Evolutionary conservation across 345 rosid genomes (phyloP).

Genomic region (Heritiera littoralis): DNA sequence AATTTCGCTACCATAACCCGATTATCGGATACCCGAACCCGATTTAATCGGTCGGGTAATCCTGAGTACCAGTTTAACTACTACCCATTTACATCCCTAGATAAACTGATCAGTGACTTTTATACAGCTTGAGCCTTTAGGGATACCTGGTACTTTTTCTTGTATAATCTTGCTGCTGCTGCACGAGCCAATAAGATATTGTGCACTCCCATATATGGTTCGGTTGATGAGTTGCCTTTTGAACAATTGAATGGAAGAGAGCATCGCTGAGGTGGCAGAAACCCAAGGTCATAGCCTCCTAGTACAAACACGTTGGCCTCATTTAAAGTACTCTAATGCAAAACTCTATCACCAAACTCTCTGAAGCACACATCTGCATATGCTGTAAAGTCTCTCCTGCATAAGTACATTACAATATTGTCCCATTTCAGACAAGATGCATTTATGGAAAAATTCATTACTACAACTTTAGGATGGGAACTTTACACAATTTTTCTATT

Average conservation of each 20-base stretch:
- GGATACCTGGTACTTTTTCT: constrained; percentile 56
- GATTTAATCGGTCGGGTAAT: too few relatives aligned
- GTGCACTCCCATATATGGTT: constrained; percentile 68
- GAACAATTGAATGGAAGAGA: constrained; percentile 14
- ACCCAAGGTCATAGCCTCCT: constrained; percentile 37
- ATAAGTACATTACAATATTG: constrained; percentile 39
- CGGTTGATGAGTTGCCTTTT: constrained; percentile 61
- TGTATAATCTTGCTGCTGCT: constrained; percentile 55
- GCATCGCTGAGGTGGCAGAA: constrained; percentile 44
- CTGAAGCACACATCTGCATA: constrained; percentile 77
- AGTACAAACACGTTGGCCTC: constrained; percentile 54
- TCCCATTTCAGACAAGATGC: background rate
- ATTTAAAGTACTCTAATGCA: constrained; percentile 65
- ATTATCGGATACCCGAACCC: too few relatives aligned
- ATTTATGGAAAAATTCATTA: background rate
- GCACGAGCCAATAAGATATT: constrained; percentile 71
- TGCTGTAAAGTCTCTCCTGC: constrained; percentile 72
- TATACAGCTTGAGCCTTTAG: background rate
- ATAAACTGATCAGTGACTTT: background rate
- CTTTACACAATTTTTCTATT: constrained; percentile 50
- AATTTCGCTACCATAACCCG: too few relatives aligned
- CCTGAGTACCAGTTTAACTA: too few relatives aligned
- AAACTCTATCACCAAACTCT: constrained; percentile 71
- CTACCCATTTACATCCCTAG: too few relatives aligned
- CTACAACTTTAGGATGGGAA: background rate